Conservation (phyloP, 2,329 filamentous ascomycete species). For the Fusarium bulbicola region DNA sequence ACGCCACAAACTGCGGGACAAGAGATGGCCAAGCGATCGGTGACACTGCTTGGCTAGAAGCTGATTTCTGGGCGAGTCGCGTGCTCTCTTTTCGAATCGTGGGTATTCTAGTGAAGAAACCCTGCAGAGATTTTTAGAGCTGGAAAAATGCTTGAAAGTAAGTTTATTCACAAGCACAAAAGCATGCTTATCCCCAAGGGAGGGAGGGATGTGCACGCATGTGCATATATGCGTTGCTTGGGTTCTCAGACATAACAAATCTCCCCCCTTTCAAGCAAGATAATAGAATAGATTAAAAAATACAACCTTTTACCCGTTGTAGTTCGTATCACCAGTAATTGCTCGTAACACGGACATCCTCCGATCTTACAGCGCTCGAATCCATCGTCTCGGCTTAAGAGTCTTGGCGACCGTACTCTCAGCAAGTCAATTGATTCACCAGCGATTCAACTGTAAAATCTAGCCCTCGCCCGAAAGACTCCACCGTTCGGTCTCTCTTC, state of each 20-base stretch:
- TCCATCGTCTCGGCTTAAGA: neutral
- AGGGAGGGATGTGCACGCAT: conserved; percentile 2
- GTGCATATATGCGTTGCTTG: neutral
- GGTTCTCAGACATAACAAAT: neutral
- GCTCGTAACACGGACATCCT: neutral
- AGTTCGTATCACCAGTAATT: neutral
- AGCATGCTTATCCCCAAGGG: neutral
- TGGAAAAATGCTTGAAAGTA: neutral
- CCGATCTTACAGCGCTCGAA: neutral
- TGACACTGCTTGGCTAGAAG: conserved; percentile 7
- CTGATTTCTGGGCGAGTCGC: conserved; percentile 26
- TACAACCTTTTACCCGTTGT: neutral
- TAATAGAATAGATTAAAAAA: neutral
- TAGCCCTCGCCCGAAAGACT: neutral
- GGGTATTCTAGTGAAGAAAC: neutral
- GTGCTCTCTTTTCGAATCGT: conserved; percentile 6
- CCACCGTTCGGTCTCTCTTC: conserved; percentile 30
- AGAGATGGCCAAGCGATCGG: conserved; percentile 13
- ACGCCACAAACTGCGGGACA: conserved; percentile 22
- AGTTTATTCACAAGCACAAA: neutral
- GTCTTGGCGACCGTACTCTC: neutral
- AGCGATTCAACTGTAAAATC: neutral
- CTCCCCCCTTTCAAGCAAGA: neutral
- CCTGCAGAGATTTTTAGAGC: conserved; percentile 9
- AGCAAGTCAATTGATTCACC: neutral